These are phyloP conservation scores for Nemania bipapillata DNA, from an alignment of 2,329 filamentous ascomycete genomes.

Conservation along the genomic window DNA sequence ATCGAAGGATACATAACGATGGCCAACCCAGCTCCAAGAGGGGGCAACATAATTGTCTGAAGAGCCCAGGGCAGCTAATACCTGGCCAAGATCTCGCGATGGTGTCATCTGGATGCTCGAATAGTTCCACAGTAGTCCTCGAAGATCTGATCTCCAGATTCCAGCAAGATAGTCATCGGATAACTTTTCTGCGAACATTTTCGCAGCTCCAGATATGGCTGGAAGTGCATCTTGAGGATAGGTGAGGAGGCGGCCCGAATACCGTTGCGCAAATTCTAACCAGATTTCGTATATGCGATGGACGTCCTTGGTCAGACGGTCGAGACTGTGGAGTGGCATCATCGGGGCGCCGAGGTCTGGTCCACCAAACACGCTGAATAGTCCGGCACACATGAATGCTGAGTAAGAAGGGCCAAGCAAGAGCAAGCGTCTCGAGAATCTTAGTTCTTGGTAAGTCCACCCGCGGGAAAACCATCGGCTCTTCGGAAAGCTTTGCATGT, in stretches of 20 bases:
- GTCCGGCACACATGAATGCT: conserved; percentile 7
- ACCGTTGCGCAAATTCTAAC: background rate
- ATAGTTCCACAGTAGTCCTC: conserved; percentile 5
- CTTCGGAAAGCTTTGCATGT: background rate
- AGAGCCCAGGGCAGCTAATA: background rate
- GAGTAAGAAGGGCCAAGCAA: conserved; percentile 1
- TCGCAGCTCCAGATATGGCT: conserved; percentile 16
- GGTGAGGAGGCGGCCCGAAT: conserved; percentile 1
- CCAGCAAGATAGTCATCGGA: conserved; percentile 11
- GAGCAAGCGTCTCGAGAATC: conserved; percentile 13
- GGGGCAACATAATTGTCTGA: conserved; percentile 5
- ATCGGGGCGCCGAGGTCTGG: background rate
- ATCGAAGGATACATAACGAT: conserved; percentile 4
- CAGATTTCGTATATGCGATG: background rate
- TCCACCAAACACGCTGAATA: conserved; percentile 4
- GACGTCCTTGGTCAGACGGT: background rate
- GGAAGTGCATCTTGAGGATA: conserved; percentile 11
- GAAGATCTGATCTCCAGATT: conserved; percentile 15
- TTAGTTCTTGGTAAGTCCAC: conserved; percentile 18
- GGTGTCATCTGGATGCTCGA: conserved; percentile 4
- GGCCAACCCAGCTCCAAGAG: conserved; percentile 13
- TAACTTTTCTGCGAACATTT: conserved; percentile 8
- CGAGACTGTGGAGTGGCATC: background rate
- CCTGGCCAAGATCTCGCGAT: background rate
- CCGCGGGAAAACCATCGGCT: conserved; percentile 15